These are phyloP conservation scores for Globisporangium polare DNA, from an alignment of 352 stramenopile genomes.

Conservation along the genomic window DNA sequence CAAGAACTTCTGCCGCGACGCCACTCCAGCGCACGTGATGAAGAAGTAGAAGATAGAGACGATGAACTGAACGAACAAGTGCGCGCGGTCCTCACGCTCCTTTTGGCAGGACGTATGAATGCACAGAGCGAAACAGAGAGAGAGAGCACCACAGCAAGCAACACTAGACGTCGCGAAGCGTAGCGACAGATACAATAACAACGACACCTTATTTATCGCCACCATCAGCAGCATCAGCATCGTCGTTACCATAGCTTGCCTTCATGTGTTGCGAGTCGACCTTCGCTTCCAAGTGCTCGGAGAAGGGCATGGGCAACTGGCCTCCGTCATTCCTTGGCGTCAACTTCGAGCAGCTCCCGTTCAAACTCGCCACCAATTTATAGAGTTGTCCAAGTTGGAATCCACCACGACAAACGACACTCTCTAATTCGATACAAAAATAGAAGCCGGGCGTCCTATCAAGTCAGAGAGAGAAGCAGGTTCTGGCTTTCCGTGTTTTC, in stretches of 20 bases:
- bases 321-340: background rate
- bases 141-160: background rate
- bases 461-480: background rate
- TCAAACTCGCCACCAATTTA: background rate
- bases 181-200: conserved; percentile 11
- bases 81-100: background rate
- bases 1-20: conserved; percentile 1
- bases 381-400: background rate
- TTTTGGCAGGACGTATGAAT: background rate
- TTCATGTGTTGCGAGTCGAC: too few species aligned
- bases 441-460: background rate
- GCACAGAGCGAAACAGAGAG: background rate
- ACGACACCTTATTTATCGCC: conserved; percentile 12
- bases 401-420: background rate
- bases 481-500: too few species aligned
- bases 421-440: background rate
- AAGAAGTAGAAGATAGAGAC: conserved; percentile 2
- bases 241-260: too few species aligned
- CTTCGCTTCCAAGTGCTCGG: background rate
- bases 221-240: background rate
- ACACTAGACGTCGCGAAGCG: conserved; percentile 7
- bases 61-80: background rate
- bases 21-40: background rate
- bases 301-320: background rate
- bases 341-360: background rate